Conservation (phyloP, 2,329 filamentous ascomycete genomes). For the Fusarium sp. region DNA sequence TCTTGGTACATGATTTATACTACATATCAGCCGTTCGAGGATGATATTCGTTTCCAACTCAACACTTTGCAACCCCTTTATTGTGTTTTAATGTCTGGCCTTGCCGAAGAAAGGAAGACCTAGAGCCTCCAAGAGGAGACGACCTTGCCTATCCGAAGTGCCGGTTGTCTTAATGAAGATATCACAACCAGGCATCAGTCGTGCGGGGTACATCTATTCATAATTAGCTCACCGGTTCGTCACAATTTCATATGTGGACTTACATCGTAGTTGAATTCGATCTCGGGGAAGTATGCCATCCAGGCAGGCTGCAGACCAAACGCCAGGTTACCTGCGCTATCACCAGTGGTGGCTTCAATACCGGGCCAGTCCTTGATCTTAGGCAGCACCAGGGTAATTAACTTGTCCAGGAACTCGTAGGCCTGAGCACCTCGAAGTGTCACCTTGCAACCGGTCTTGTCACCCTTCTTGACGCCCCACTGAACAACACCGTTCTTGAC, state of each 20-base stretch:
- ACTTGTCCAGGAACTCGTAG: slow-evolving; percentile 90
- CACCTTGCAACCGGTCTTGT: slow-evolving; percentile 79
- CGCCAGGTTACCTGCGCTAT: slow-evolving; percentile 86
- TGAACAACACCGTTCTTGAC: slow-evolving; percentile 77
- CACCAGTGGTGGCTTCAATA: slow-evolving; percentile 73
- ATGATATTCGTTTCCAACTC: slow-evolving; percentile 26
- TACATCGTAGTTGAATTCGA: slow-evolving; percentile 95
- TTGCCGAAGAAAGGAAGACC: slow-evolving; percentile 82
- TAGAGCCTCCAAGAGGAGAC: slow-evolving; percentile 69
- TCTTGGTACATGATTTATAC: slow-evolving; percentile 52
- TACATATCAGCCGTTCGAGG: slow-evolving; percentile 43
- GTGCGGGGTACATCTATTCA: slow-evolving; percentile 67
- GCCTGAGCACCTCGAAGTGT: slow-evolving; percentile 83
- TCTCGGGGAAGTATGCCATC: slow-evolving; percentile 88
- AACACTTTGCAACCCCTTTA: slow-evolving; percentile 14
- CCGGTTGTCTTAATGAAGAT: slow-evolving; percentile 87
- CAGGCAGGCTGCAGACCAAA: slow-evolving; percentile 83
- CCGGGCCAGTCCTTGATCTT: slow-evolving; percentile 97
- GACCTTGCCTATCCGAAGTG: slow-evolving; percentile 85
- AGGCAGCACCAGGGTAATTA: slow-evolving; percentile 89
- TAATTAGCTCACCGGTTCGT: slow-evolving; percentile 20
- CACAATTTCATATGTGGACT: slow-evolving; percentile 53
- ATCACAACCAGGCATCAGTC: slow-evolving; percentile 87
- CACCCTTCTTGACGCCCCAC: slow-evolving; percentile 79
- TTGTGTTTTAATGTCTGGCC: slow-evolving; percentile 56